Conservation (phyloP, 2,329 filamentous ascomycete species). For the Paramyrothecium roridum region DNA sequence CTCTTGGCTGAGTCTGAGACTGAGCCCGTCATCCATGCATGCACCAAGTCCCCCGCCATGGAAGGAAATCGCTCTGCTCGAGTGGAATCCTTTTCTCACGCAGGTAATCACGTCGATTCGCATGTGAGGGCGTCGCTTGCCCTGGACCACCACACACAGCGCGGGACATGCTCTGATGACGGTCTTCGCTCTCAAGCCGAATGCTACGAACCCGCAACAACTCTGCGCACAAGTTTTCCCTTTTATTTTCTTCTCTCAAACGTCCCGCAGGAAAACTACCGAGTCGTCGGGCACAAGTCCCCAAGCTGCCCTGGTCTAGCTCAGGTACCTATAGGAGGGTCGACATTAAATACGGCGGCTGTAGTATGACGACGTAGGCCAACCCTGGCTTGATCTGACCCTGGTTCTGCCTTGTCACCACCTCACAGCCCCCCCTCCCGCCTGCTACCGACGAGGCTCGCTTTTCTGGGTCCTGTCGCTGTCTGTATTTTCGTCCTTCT, state of each 20-base stretch:
- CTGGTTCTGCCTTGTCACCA: constrained; percentile 2
- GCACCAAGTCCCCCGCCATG: not conserved
- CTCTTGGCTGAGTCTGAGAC: not conserved
- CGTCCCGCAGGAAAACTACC: no score
- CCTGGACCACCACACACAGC: no score
- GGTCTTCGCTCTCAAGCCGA: no score
- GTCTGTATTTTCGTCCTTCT: not conserved
- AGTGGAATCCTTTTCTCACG: not conserved
- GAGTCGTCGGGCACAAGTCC: no score
- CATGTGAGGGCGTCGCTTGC: no score
- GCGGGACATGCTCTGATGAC: no score
- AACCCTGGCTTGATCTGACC: not conserved
- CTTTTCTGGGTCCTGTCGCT: not conserved
- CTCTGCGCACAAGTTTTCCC: no score
- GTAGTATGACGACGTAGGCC: constrained; percentile 1
- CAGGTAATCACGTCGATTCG: no score
- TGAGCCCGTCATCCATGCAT: not conserved
- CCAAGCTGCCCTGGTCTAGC: not conserved
- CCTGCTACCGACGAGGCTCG: not conserved
- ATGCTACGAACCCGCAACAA: no score
- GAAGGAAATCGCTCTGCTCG: not conserved
- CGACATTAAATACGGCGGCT: not conserved
- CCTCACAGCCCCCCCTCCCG: not conserved
- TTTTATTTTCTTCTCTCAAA: no score
- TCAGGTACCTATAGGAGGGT: not conserved